These are phyloP conservation scores for Colletotrichum phormii DNA, from an alignment of 2,329 filamentous ascomycete genomes.

Conservation along the genomic window DNA sequence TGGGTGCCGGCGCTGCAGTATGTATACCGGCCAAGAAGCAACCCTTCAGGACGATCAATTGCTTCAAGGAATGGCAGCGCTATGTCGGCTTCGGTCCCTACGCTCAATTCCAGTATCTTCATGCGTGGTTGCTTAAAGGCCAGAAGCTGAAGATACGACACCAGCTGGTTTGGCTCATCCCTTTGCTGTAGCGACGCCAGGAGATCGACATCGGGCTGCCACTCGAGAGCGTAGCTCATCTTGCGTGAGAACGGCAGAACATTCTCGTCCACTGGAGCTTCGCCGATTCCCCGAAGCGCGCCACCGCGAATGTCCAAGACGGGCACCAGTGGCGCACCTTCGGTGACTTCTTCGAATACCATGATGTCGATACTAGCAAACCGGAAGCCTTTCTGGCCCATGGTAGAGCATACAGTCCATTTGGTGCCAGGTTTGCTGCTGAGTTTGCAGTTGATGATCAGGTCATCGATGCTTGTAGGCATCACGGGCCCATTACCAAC, in stretches of 20 bases:
- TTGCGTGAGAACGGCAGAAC: background rate
- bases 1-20: conserved; percentile 47
- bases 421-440: background rate
- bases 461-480: conserved; percentile 2
- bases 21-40: background rate
- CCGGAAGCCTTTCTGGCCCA: background rate
- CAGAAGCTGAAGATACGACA: conserved; percentile 16
- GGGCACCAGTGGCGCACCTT: background rate
- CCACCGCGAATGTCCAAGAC: background rate
- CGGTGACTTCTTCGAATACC: background rate
- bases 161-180: background rate
- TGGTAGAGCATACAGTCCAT: background rate
- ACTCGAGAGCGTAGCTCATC: conserved; percentile 1
- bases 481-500: background rate
- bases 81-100: conserved; percentile 53
- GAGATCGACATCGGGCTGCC: conserved; percentile 6
- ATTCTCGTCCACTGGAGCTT: background rate
- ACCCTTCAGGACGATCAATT: conserved; percentile 7
- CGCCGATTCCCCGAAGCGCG: background rate
- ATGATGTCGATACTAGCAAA: background rate
- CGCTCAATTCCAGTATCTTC: conserved; percentile 50
- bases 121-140: conserved; percentile 27
- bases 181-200: background rate
- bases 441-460: background rate
- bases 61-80: conserved; percentile 48